Evolutionary conservation across 192 early-diverging fungal genomes (phyloP).

Genomic region (Ramicandelaber brevisporus): DNA sequence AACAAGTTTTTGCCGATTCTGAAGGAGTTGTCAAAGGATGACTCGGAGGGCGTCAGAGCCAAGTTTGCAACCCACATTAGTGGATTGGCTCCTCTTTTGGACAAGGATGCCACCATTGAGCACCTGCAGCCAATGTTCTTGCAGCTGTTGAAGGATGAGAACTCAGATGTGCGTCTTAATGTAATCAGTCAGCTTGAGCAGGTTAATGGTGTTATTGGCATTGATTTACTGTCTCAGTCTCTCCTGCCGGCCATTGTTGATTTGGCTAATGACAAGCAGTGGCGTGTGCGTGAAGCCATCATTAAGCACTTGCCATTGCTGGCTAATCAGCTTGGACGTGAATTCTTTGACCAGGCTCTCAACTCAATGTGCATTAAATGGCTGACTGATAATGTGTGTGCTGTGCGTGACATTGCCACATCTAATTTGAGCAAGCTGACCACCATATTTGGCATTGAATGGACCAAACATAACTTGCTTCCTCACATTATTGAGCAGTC

Average conservation of each 20-base stretch:
- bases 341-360: slow-evolving; percentile 95
- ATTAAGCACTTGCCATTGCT: slow-evolving; percentile 98
- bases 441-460: slow-evolving; percentile 95
- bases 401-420: slow-evolving; percentile 93
- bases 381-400: slow-evolving; percentile 89
- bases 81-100: slow-evolving; percentile 81
- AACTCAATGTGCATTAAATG: slow-evolving; percentile 90
- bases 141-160: slow-evolving; percentile 90
- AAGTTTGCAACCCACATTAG: slow-evolving; percentile 91
- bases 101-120: slow-evolving; percentile 85
- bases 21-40: slow-evolving; percentile 84
- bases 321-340: slow-evolving; percentile 81
- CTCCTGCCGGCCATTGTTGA: slow-evolving; percentile 95
- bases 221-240: slow-evolving; percentile 89
- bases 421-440: slow-evolving; percentile 82
- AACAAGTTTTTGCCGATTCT: slow-evolving; percentile 67
- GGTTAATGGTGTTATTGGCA: slow-evolving; percentile 90
- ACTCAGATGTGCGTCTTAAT: slow-evolving; percentile 90
- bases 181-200: slow-evolving; percentile 95
- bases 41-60: slow-evolving; percentile 85
- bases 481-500: slow-evolving; percentile 83
- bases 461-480: slow-evolving; percentile 84
- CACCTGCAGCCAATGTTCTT: slow-evolving; percentile 86
- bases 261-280: slow-evolving; percentile 98
- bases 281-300: slow-evolving; percentile 95